Conservation (phyloP, 768 basidiomycete genomes). For the Phaeotremella skinneri region DNA sequence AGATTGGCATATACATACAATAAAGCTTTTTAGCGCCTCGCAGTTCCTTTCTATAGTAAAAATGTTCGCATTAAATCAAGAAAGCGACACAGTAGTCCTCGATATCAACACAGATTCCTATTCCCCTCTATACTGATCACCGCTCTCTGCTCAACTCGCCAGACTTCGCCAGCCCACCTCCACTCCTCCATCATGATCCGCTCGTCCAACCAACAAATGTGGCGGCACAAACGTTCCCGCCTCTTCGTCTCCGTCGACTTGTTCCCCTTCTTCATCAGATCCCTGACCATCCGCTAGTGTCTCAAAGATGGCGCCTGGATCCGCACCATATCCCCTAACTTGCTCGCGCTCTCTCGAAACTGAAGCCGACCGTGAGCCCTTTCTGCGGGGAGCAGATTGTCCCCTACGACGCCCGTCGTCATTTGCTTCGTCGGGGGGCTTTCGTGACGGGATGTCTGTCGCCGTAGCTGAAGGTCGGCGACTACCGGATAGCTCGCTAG, state of each 20-base stretch:
- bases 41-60: too few relatives aligned
- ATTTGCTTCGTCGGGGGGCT: not conserved
- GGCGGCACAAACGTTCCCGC: constrained; percentile 44
- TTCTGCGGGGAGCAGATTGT: not conserved
- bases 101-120: too few relatives aligned
- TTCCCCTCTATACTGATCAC: too few relatives aligned
- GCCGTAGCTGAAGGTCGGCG: not conserved
- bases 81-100: too few relatives aligned
- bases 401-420: constrained; percentile 6
- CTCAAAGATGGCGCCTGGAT: constrained; percentile 48
- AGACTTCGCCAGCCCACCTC: constrained; percentile 44
- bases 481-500: not conserved
- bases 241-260: constrained; percentile 29
- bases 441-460: not conserved
- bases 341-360: constrained; percentile 37
- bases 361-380: constrained; percentile 19
- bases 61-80: too few relatives aligned
- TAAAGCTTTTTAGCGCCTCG: too few relatives aligned
- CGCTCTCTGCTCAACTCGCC: too few relatives aligned
- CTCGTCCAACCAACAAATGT: constrained; percentile 38
- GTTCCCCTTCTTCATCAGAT: constrained; percentile 25
- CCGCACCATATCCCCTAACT: constrained; percentile 30
- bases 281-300: constrained; percentile 32
- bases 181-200: constrained; percentile 9
- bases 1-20: too few relatives aligned